These are phyloP conservation scores for Geotrichum candidum DNA, from an alignment of 1,139 yeast genomes.

Conservation along the genomic window DNA sequence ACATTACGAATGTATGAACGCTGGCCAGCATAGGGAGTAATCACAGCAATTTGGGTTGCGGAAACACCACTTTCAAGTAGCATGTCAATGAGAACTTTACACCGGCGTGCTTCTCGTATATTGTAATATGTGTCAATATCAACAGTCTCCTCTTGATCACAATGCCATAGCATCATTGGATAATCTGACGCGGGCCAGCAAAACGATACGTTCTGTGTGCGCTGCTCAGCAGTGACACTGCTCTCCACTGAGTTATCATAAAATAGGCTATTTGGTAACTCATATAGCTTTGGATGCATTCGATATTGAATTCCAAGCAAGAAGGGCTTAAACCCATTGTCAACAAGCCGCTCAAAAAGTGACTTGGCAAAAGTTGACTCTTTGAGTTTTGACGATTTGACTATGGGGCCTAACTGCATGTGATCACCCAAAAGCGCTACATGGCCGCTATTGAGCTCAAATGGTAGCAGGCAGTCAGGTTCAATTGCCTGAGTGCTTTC, in stretches of 20 bases:
- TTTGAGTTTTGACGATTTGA: constrained; percentile 84
- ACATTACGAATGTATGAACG: constrained; percentile 32
- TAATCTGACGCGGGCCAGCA: constrained; percentile 61
- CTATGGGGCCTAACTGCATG: constrained; percentile 95
- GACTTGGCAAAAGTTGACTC: constrained; percentile 72
- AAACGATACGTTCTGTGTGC: constrained; percentile 53
- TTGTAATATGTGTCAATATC: constrained; percentile 30
- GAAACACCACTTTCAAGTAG: constrained; percentile 42
- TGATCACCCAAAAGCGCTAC: constrained; percentile 99
- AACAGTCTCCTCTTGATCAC: constrained; percentile 45
- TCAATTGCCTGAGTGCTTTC: constrained; percentile 98
- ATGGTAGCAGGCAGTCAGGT: constrained; percentile 81
- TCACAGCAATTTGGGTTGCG: constrained; percentile 74
- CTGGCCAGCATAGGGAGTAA: constrained; percentile 93
- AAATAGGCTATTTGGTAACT: constrained; percentile 78
- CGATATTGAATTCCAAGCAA: constrained; percentile 89
- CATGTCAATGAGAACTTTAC: constrained; percentile 30
- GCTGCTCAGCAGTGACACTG: constrained; percentile 68
- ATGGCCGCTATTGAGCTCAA: constrained; percentile 81
- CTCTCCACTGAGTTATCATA: constrained; percentile 68
- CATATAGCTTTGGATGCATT: constrained; percentile 90
- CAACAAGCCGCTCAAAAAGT: constrained; percentile 85
- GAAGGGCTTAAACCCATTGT: constrained; percentile 78
- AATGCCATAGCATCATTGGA: constrained; percentile 71
- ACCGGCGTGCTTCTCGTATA: constrained; percentile 23